A percentile compares a stretch with the other conserved stretches of the same genome.
phyloP scores from a whole-genome alignment of 2,329 filamentous ascomycete species.

The Phaeoacremonium minimum region DNA sequence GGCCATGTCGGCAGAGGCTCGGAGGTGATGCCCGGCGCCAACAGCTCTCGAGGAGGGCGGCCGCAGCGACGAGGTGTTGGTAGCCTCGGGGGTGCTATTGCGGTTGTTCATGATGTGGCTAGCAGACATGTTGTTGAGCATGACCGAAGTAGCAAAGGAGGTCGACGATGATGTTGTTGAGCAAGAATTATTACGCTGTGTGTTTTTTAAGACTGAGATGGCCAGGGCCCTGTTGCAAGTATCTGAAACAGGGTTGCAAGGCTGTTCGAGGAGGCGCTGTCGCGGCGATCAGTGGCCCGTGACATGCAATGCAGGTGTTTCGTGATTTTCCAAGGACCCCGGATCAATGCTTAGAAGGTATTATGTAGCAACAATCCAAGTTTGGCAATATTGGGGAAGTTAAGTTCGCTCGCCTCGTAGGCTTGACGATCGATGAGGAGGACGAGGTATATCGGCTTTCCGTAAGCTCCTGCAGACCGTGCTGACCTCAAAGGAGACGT shows the following conservation, averaged over 20 bases:
- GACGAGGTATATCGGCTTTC: constrained; percentile 1
- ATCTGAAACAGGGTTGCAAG: constrained; percentile 30
- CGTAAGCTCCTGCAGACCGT: constrained; percentile 69
- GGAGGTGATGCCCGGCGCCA: constrained; percentile 77
- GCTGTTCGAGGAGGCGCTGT: constrained; percentile 21
- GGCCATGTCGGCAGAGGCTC: constrained; percentile 94
- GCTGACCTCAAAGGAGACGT: constrained; percentile 75
- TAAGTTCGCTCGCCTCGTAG: too few species aligned
- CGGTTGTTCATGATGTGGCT: constrained; percentile 77
- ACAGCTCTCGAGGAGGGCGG: constrained; percentile 76
- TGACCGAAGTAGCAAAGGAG: constrained; percentile 17
- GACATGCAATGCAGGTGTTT: constrained; percentile 26
- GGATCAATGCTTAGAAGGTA: constrained; percentile 17
- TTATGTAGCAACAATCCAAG: constrained; percentile 4
- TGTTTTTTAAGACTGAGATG: background rate
- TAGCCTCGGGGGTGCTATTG: constrained; percentile 94
- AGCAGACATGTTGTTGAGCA: constrained; percentile 50
- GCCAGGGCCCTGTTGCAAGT: constrained; percentile 17
- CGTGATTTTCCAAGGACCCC: constrained; percentile 23
- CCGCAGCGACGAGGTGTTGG: constrained; percentile 75
- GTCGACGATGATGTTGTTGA: too few species aligned
- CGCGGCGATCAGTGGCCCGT: constrained; percentile 27
- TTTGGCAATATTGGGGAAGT: too few species aligned
- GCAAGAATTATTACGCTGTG: background rate
- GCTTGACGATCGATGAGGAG: too few species aligned